A percentile compares a stretch with the other conserved stretches of the same genome.
Conservation (phyloP, 768 basidiomycete genomes). For the Boletellus emodensis region DNA sequence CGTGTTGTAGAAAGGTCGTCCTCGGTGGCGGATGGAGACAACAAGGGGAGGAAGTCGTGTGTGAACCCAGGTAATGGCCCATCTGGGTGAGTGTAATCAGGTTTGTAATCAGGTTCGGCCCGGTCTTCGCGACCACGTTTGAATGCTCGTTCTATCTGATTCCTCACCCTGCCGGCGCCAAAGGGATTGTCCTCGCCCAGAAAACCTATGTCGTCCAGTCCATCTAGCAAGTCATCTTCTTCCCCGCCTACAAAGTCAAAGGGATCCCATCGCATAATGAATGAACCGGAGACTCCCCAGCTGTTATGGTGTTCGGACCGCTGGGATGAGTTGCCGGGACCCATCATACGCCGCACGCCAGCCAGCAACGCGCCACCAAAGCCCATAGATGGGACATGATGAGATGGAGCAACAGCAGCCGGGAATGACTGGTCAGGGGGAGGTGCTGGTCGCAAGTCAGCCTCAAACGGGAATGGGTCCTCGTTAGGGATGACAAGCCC, state of each 20-base stretch:
- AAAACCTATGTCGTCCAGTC: slow-evolving; percentile 15
- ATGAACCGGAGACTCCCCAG: slow-evolving; percentile 25
- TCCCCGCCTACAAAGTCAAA: slow-evolving; percentile 16
- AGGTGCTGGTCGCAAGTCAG: slow-evolving; percentile 20
- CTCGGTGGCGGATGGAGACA: slow-evolving; percentile 30
- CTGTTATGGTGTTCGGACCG: slow-evolving; percentile 12
- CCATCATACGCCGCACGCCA: slow-evolving; percentile 29
- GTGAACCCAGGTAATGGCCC: slow-evolving; percentile 60
- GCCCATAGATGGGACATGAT: slow-evolving; percentile 56
- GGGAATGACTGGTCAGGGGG: slow-evolving; percentile 24
- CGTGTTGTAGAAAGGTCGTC: slow-evolving; percentile 34
- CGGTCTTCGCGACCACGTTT: slow-evolving; percentile 12
- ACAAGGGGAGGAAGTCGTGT: slow-evolving; percentile 53
- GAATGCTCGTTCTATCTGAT: slow-evolving; percentile 23
- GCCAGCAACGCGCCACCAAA: slow-evolving; percentile 63
- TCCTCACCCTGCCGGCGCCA: slow-evolving; percentile 14
- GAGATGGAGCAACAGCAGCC: slow-evolving; percentile 47
- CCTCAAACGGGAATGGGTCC: slow-evolving; percentile 52
- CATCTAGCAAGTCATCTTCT: slow-evolving; percentile 14
- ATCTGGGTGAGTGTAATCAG: slow-evolving; percentile 62
- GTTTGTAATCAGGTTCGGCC: slow-evolving; percentile 44
- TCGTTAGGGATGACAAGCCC: slow-evolving; percentile 49
- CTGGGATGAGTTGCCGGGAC: slow-evolving; percentile 9
- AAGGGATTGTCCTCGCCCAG: slow-evolving; percentile 14
- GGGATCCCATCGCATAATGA: slow-evolving; percentile 31